Percentiles rank a stretch among this genome's conserved stretches.
Conservation (phyloP, 106 monocot genomes). For the Dioscorea dumetorum region DNA sequence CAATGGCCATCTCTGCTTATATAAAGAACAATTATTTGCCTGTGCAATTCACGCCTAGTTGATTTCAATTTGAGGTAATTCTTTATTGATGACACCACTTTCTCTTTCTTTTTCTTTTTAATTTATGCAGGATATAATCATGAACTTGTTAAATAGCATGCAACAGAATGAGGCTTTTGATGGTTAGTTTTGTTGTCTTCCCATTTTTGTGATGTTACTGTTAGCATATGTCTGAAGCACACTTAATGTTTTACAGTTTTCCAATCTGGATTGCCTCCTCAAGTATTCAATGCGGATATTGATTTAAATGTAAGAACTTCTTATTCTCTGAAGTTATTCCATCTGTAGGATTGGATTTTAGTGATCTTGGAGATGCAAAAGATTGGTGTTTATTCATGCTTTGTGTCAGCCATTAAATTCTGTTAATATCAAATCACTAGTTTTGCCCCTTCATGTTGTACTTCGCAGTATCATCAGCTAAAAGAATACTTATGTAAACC, state of each 20-base stretch:
- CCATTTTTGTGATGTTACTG: not conserved
- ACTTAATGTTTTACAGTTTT: conserved; percentile 27
- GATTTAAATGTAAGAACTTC: conserved; percentile 33
- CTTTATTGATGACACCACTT: not conserved
- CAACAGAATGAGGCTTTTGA: conserved; percentile 62
- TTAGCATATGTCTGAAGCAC: not conserved
- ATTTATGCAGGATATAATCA: conserved; percentile 60
- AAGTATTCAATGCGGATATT: conserved; percentile 25
- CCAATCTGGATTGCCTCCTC: conserved; percentile 39
- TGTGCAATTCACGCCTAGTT: no score
- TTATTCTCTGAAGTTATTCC: not conserved
- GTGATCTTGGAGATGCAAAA: not conserved
- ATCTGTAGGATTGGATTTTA: not conserved
- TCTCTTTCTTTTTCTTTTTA: conserved; percentile 1
- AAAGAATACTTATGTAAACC: no score
- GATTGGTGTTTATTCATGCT: no score
- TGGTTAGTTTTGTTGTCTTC: conserved; percentile 26
- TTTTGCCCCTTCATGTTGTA: no score
- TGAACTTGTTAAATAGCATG: conserved; percentile 70
- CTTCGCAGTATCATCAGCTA: no score
- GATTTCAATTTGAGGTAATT: not conserved
- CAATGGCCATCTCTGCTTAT: not conserved
- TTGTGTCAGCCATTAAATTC: no score
- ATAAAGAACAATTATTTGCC: not conserved
- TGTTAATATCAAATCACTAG: no score